Base-by-base conservation (phyloP, 2,329 filamentous ascomycete species). In the Westerdykella sp. region DNA sequence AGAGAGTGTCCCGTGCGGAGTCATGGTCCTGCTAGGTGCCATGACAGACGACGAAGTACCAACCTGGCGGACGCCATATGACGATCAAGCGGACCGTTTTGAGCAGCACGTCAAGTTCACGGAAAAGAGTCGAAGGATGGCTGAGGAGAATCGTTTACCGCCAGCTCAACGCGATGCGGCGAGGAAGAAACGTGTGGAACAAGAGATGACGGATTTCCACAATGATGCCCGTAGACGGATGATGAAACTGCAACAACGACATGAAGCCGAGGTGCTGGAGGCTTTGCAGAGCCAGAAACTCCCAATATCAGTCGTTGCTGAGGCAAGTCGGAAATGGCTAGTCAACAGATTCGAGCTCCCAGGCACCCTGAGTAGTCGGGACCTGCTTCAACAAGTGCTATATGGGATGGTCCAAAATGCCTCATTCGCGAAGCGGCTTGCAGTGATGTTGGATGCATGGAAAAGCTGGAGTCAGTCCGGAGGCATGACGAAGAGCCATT, bases 1-100 rank as follows among this genome's bases (percentile, higher is more conserved):
- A 23, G 73, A 75, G 14, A 75, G 74, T 0, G 71, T 83, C 1
- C 78, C 79, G 0, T 81, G 78, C 53, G 79, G 79, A 25, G 67
- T 81, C 22, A 68, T 82, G 22, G 77, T 79, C n/a, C 56, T 81
- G 15, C 59, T 82, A 1, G 68, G 63, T 15, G 54, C 78, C 3
- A 71, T 77, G 4, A 69, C 74, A 39, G 71, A 75, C 48, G 66
- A 67, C 0, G 66, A 70, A 10, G 80, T 78, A 1, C 79, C 79
- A 1, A 69, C 76, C 51, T 81, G 78, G 77, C 70, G 71, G 0
- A 75, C 50, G 4, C 46, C 48, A 10, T 40, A 49, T 34, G 45
- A 54, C 37, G 45, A 51, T 4, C 28, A 53, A 37, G 46, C 48
- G 14, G 53, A 56, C 15, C 40, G 40, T 12, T 53, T 56, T 38